Conservation (phyloP, 805 yeast genomes). For the Pichia cabralensis region DNA sequence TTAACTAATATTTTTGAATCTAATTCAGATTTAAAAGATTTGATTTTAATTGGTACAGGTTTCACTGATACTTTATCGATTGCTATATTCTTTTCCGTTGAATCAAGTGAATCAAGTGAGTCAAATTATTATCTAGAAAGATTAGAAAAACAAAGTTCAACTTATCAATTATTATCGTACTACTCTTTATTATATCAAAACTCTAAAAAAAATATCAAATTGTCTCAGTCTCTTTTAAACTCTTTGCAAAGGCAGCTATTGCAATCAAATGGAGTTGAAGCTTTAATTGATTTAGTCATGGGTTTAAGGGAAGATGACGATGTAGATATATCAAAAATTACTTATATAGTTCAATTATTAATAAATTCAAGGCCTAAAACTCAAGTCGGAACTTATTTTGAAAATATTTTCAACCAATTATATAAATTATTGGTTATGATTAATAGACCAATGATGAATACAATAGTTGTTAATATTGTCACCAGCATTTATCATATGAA, state of each 20-base stretch:
- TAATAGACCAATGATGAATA: conserved; percentile 50
- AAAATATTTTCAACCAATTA: conserved; percentile 52
- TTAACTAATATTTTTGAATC: conserved; percentile 28
- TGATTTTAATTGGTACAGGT: conserved; percentile 57
- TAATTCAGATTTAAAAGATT: conserved; percentile 40
- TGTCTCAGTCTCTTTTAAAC: conserved; percentile 35
- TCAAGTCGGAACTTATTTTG: conserved; percentile 40
- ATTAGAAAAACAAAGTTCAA: conserved; percentile 40
- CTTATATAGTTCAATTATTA: conserved; percentile 56
- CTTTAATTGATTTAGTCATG: conserved; percentile 65
- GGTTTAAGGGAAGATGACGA: conserved; percentile 71
- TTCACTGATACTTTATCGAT: conserved; percentile 48
- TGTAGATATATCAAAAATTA: conserved; percentile 54
- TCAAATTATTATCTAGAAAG: conserved; percentile 2
- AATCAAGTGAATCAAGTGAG: conserved; percentile 9
- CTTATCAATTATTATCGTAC: conserved; percentile 55
- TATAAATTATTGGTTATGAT: conserved; percentile 46
- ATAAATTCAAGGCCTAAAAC: conserved; percentile 51
- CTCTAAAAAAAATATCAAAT: conserved; percentile 13
- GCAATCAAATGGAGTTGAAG: conserved; percentile 47
- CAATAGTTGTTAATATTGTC: conserved; percentile 46
- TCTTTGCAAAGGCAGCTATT: conserved; percentile 47
- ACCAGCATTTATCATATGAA: conserved; percentile 43
- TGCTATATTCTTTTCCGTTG: conserved; percentile 32
- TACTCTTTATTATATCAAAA: conserved; percentile 39